Evolutionary conservation across 345 rosid genomes (phyloP).

Genomic region (Salix brachista): DNA sequence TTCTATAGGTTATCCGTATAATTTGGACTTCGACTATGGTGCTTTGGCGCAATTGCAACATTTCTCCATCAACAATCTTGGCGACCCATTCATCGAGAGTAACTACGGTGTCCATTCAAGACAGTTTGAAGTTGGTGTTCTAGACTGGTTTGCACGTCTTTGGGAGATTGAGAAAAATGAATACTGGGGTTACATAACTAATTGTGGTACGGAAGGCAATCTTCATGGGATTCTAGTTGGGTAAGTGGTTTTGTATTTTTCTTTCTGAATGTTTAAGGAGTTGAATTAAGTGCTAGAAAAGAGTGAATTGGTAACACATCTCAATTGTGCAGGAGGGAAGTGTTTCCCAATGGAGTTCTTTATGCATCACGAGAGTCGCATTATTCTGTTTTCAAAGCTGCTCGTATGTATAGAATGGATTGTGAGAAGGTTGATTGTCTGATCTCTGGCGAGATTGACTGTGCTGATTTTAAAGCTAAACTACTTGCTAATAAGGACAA

Average conservation of each 20-base stretch:
- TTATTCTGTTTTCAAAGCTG: slow-evolving; percentile 93
- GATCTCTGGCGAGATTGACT: slow-evolving; percentile 85
- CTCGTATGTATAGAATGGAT: slow-evolving; percentile 93
- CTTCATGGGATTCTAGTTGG: slow-evolving; percentile 98
- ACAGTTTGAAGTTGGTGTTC: slow-evolving; percentile 96
- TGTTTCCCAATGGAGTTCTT: slow-evolving; percentile 83
- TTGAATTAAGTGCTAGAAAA: background rate
- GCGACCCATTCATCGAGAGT: slow-evolving; percentile 97
- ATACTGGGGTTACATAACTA: slow-evolving; percentile 98
- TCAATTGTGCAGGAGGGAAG: slow-evolving; percentile 60
- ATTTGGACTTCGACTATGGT: slow-evolving; percentile 94
- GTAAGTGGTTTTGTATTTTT: slow-evolving; percentile 31
- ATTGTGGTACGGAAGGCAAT: slow-evolving; percentile 98
- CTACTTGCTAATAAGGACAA: slow-evolving; percentile 78
- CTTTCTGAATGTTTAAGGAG: background rate
- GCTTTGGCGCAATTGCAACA: slow-evolving; percentile 91
- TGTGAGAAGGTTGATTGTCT: slow-evolving; percentile 70
- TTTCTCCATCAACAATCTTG: slow-evolving; percentile 92
- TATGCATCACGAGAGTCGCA: slow-evolving; percentile 86
- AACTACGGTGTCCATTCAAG: slow-evolving; percentile 98
- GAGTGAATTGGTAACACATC: background rate
- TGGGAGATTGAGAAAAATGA: slow-evolving; percentile 96
- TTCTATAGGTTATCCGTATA: slow-evolving; percentile 84
- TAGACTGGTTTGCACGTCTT: slow-evolving; percentile 98
- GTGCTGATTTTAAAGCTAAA: slow-evolving; percentile 57